Evolutionary conservation across 345 rosid genomes (phyloP).

Genomic region (Gossypium ekmanianum): DNA sequence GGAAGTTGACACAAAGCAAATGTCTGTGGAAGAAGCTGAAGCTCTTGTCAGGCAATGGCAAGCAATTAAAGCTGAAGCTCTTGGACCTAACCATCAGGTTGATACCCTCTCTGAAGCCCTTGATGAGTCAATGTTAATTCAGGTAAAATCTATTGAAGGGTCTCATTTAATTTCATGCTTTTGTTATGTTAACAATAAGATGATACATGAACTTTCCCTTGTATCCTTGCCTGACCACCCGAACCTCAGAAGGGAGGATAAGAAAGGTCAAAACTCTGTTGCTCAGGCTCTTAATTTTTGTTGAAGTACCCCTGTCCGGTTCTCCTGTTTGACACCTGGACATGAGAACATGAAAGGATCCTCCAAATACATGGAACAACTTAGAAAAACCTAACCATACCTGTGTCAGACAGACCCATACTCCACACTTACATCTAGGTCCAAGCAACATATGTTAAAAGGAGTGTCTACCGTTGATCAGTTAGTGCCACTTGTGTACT

Average conservation of each 20-base stretch:
- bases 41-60: constrained; percentile 89
- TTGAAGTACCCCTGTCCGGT: too few relatives aligned
- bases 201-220: neutral
- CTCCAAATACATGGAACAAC: too few relatives aligned
- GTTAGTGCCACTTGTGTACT: neutral
- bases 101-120: constrained; percentile 66
- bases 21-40: constrained; percentile 89
- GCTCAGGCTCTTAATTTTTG: too few relatives aligned
- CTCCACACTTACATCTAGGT: too few relatives aligned
- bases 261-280: neutral
- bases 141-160: constrained; percentile 43
- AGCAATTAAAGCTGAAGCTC: constrained; percentile 81
- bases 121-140: constrained; percentile 85
- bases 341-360: too few relatives aligned
- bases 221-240: neutral
- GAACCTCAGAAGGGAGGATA: neutral
- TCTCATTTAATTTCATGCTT: neutral
- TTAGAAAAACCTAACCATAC: too few relatives aligned
- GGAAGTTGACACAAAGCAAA: constrained; percentile 44
- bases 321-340: too few relatives aligned
- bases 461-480: neutral
- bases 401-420: too few relatives aligned
- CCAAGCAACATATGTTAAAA: neutral
- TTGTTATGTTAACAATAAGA: neutral
- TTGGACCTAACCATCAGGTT: constrained; percentile 71